Conservation (phyloP, 306 rosid species). For the Crataegus laevigata region DNA sequence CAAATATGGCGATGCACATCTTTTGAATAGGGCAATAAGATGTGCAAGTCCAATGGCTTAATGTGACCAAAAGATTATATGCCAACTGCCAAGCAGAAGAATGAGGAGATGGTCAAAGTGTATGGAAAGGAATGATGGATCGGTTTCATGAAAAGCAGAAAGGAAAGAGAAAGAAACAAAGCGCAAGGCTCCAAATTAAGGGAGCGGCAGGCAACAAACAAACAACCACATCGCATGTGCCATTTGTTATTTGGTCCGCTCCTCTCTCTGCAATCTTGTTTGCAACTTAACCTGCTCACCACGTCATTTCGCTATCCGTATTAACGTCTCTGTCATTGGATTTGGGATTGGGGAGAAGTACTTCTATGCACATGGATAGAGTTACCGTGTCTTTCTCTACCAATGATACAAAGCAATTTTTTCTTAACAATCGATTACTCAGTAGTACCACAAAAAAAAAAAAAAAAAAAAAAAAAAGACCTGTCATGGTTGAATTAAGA, state of each 20-base stretch:
- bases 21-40: not conserved
- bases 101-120: not conserved
- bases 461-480: no score
- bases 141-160: not conserved
- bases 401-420: no score
- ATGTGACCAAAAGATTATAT: not conserved
- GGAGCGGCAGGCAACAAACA: conserved; percentile 15
- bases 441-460: no score
- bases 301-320: not conserved
- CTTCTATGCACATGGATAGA: no score
- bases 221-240: not conserved
- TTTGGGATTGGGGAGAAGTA: not conserved
- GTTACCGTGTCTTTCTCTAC: no score
- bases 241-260: conserved; percentile 11
- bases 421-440: no score
- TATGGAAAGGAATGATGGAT: not conserved
- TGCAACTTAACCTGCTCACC: not conserved
- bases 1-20: not conserved
- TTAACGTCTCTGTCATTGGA: not conserved
- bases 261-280: not conserved
- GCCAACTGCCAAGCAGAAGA: not conserved
- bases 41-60: not conserved
- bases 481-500: no score
- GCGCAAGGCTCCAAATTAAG: conserved; percentile 26
- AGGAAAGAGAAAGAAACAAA: not conserved